These are phyloP conservation scores for Cercospora nicotianae DNA, from an alignment of 2,329 filamentous ascomycete species.

Conservation along the genomic window DNA sequence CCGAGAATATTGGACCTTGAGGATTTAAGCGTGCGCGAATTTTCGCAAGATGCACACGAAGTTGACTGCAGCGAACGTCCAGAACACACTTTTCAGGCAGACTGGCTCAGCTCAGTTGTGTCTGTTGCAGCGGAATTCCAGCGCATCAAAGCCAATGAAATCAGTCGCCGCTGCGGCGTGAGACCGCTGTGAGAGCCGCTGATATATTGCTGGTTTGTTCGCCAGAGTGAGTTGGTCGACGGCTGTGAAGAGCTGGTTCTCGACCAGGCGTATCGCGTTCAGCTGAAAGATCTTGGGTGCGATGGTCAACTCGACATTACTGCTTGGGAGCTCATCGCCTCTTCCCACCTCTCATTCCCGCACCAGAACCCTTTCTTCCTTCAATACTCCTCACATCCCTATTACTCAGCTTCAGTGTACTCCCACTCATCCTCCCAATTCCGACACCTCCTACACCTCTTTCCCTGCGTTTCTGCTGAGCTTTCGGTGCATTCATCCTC, in stretches of 20 bases:
- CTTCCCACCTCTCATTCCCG: slow-evolving; percentile 2
- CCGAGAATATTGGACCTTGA: not conserved
- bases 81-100: not conserved
- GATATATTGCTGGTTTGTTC: not conserved
- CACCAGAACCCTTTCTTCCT: slow-evolving; percentile 40
- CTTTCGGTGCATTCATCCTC: slow-evolving; percentile 45
- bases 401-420: slow-evolving; percentile 75
- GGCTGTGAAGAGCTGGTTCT: not conserved
- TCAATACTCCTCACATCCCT: slow-evolving; percentile 73
- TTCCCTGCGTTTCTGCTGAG: slow-evolving; percentile 47
- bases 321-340: slow-evolving; percentile 4
- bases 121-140: too few relatives aligned
- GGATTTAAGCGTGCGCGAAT: not conserved
- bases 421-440: slow-evolving; percentile 77
- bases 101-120: not conserved
- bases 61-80: not conserved
- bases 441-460: slow-evolving; percentile 71
- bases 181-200: not conserved
- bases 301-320: not conserved
- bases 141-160: not conserved
- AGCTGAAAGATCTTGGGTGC: not conserved
- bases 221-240: not conserved
- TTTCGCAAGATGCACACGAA: not conserved
- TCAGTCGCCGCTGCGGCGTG: not conserved
- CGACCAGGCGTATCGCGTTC: not conserved